phyloP scores from a whole-genome alignment of 352 stramenopile genomes.

The Phytophthora cajani region DNA sequence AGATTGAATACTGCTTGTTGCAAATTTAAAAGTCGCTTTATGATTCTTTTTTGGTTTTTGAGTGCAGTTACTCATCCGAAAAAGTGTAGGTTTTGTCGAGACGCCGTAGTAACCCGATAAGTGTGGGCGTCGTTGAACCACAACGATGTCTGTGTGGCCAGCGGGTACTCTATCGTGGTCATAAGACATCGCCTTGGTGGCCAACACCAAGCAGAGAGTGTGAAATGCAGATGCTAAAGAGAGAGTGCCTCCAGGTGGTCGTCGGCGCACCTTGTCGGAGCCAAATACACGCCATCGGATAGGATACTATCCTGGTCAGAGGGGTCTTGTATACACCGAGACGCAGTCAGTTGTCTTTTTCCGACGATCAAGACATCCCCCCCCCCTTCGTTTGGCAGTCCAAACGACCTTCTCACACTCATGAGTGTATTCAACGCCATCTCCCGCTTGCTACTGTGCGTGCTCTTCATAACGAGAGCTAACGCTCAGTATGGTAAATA shows the following conservation, averaged over 20 bases:
- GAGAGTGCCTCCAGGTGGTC: conserved; percentile 11
- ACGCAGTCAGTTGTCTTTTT: conserved; percentile 15
- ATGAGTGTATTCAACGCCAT: conserved; percentile 3
- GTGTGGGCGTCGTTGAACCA: not conserved
- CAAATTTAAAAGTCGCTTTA: not conserved
- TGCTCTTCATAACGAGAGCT: not conserved
- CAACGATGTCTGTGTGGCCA: not conserved
- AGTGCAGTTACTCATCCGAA: not conserved
- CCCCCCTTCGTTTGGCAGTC: not conserved
- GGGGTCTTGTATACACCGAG: not conserved
- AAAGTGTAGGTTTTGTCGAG: not conserved
- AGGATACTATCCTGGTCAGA: not conserved
- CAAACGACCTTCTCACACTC: not conserved
- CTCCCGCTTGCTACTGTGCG: conserved; percentile 3
- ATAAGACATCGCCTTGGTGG: not conserved
- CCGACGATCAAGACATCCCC: conserved; percentile 1
- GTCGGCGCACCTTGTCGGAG: not conserved
- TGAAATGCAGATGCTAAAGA: conserved; percentile 8
- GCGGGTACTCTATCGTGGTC: not conserved
- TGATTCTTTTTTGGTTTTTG: not conserved
- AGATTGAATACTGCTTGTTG: not conserved
- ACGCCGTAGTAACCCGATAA: not conserved
- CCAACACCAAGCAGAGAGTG: not conserved
- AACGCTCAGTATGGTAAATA: conserved; percentile 22
- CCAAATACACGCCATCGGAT: not conserved